Base-by-base conservation (phyloP, 352 stramenopile genomes). In the Saprolegnia parasitica region DNA sequence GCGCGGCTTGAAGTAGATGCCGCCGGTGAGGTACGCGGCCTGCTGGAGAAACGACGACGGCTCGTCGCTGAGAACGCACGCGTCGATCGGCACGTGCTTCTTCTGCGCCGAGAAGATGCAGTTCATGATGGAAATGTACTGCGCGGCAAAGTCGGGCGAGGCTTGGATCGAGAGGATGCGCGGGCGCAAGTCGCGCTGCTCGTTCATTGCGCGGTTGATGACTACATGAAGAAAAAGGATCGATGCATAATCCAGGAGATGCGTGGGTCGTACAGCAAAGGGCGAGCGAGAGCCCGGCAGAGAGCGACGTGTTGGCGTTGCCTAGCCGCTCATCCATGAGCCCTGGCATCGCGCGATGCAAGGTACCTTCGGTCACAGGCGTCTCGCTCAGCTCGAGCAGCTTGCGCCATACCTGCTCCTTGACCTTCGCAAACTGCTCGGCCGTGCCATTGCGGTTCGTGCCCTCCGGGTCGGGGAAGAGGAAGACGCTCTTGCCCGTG, bases 61-160 rank as follows among this genome's bases (percentile, higher is more conserved):
- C 32, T 93, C 86, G 3, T 74, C 56, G 16, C 76, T 72, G 46
- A 96, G 74, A 47, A 95, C 86, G 63, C 87, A 93, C 18, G 86
- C 83, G 65, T 96, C 88, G 20, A 96, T 83, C 24, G 84, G 78
- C 21, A 96, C 83, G 54, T 75, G 79, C 72, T 90, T 92, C 76
- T 96, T 96, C 70, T 96, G 86, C 0, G 88, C 88, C 46, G 88
- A 94, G 72, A 96, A 96, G 67, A 94, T 94, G 65, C 78, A 83
- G 71, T 96, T 96, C 88, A 96, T 96, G 74, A 94, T 90, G 15
- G 86, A 84, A 57, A 96, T 96, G 76, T 96, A 96, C 72, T 95
- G 86, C 73, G 85, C 80, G 47, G 88, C 89, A 62, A 93, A 84
- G 61, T 96, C 88, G 4, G 84, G 78, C 16, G 85, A 89, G 64